Evolutionary conservation across 2,329 filamentous ascomycete genomes (phyloP).

Genomic region (Ascochyta fabae): DNA sequence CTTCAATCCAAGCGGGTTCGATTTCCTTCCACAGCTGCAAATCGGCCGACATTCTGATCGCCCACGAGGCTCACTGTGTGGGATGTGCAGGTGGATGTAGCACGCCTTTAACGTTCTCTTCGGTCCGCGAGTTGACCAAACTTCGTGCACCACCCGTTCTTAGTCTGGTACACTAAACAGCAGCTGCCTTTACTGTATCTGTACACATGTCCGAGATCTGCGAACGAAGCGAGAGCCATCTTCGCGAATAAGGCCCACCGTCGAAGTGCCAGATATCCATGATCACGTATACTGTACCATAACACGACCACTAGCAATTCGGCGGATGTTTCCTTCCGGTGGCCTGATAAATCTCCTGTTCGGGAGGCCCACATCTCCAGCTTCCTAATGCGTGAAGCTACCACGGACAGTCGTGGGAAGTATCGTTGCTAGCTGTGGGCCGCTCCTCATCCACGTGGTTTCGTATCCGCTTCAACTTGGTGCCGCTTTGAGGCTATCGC

Average conservation of each 20-base stretch:
- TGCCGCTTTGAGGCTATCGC: neutral
- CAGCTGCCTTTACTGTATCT: neutral
- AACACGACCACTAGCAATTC: neutral
- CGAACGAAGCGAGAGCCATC: constrained; percentile 1
- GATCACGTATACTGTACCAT: neutral
- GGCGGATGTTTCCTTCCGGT: neutral
- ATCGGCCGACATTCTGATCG: constrained; percentile 18
- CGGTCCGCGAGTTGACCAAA: neutral
- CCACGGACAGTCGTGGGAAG: constrained; percentile 11
- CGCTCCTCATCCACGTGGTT: constrained; percentile 8
- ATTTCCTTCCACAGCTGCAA: constrained; percentile 25
- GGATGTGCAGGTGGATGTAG: neutral
- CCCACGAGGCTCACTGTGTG: neutral
- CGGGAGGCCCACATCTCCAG: constrained; percentile 3
- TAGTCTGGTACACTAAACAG: constrained; percentile 7
- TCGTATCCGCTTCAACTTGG: neutral
- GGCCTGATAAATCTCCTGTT: constrained; percentile 4
- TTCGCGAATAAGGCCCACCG: neutral
- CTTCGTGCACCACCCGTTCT: neutral
- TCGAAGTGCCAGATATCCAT: neutral
- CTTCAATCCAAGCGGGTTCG: neutral
- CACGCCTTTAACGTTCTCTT: neutral
- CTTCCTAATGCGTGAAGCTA: neutral
- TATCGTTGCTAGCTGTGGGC: constrained; percentile 3
- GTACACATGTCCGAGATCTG: constrained; percentile 5